Evolutionary conservation across 176 grass and related monocot species (phyloP), one percentile per base, ranked within the genome.

Genomic region (Oryza meridionalis): DNA sequence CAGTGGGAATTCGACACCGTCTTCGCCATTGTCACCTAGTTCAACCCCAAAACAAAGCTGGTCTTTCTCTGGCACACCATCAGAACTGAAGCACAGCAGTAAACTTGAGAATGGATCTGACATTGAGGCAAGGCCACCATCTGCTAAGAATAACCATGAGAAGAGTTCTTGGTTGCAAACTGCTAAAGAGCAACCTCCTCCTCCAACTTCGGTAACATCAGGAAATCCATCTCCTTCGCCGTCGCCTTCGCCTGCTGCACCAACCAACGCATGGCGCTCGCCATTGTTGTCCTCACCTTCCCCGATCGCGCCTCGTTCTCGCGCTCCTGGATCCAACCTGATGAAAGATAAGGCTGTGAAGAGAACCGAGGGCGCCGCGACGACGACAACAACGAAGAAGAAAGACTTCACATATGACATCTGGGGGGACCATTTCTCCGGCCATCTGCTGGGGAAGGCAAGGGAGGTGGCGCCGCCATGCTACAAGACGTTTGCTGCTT

Each of bases 351-450:
- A 90, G 73, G 73, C 46, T 11, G 45, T 66, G 46, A 77, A 94
- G 89, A 72, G 67, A 69, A 83, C 88, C 11, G 87, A 88, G 50
- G 81, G 87, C 2, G 83, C 42, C 76, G 47, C 16, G 5, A 15
- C 13, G 5, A 15, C 33, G 3, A 82, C 70, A 81, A 15, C 33
- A 5, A 82, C 70, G 78, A 93, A 87, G 9, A 82, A 77, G 85
- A 93, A 90, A 81, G 89, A 95, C 47, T 93, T 92, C 77, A 87
- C 77, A 12, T 98, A 98, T 51, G 89, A 98, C 81, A 98, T 98
- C n/a, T 98, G 96, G 96, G 96, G 91, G 40, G 77, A 98, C 85
- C 86, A 95, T 86, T 95, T 98, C 65, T 86, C 93, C 38, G 87
- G 87, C 14, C 81, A 83, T 84, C 80, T 93, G 45, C 76, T 95